Conservation (phyloP, 805 yeast species). For the Candida verbasci region DNA sequence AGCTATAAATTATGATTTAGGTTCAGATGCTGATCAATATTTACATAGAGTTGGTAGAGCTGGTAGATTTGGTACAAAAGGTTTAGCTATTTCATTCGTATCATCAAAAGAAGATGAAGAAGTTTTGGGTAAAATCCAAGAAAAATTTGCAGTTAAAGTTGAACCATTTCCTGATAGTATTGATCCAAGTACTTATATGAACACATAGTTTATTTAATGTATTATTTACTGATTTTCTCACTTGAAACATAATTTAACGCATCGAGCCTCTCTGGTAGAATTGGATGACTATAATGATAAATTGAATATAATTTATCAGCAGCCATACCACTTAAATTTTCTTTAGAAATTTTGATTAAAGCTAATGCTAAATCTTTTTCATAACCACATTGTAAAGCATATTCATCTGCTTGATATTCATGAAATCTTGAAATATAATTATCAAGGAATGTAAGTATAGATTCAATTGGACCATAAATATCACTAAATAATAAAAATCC, state of each 20-base stretch:
- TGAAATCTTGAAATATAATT: conserved; percentile 75
- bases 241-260: conserved; percentile 57
- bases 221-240: conserved; percentile 21
- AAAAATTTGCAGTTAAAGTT: conserved; percentile 93
- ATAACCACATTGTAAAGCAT: conserved; percentile 73
- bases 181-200: conserved; percentile 97
- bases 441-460: conserved; percentile 59
- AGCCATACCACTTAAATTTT: conserved; percentile 80
- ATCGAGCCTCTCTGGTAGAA: conserved; percentile 78
- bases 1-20: conserved; percentile 97
- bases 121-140: conserved; percentile 88
- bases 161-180: conserved; percentile 96
- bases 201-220: conserved; percentile 46
- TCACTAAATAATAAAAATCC: conserved; percentile 82
- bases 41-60: conserved; percentile 99
- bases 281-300: conserved; percentile 89
- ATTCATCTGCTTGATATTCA: conserved; percentile 92
- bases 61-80: conserved; percentile 99
- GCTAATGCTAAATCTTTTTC: conserved; percentile 64
- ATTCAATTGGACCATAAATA: conserved; percentile 72
- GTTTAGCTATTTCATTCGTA: conserved; percentile 90
- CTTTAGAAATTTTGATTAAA: conserved; percentile 69
- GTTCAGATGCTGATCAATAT: conserved; percentile 95
- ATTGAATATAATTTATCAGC: conserved; percentile 89
- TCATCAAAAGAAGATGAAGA: conserved; percentile 83